phyloP scores from a whole-genome alignment of 75 land plant genomes.

The Larix kaempferi region DNA sequence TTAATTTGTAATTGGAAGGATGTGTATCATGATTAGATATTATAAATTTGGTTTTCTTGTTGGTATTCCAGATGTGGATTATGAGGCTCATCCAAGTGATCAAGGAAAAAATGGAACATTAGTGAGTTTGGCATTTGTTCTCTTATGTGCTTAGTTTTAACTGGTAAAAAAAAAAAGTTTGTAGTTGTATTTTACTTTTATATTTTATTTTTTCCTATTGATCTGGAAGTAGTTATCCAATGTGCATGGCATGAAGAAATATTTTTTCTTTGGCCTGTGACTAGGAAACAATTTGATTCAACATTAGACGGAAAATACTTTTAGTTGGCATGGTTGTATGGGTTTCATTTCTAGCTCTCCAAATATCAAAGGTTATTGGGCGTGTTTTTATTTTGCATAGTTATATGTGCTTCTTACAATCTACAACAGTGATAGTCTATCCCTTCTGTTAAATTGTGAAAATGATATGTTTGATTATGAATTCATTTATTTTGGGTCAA shows the following conservation, averaged over 20 bases:
- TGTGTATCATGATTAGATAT: not conserved
- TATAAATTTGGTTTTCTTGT: not conserved
- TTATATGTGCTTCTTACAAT: no score
- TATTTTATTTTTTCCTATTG: not conserved
- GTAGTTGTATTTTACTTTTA: not conserved
- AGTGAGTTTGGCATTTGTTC: constrained; percentile 22
- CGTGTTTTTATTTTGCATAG: no score
- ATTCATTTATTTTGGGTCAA: no score
- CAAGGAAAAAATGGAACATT: constrained; percentile 33
- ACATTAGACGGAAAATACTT: constrained; percentile 44
- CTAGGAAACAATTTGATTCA: constrained; percentile 48
- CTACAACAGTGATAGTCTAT: not conserved
- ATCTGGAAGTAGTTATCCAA: no score
- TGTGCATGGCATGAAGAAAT: not conserved
- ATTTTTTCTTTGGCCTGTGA: not conserved
- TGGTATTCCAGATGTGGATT: constrained; percentile 34
- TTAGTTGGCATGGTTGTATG: constrained; percentile 43
- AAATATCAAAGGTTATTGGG: constrained; percentile 46
- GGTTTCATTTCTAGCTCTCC: constrained; percentile 46
- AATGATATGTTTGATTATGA: no score
- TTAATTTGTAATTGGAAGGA: not conserved
- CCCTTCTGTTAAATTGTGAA: not conserved
- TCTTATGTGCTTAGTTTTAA: not conserved
- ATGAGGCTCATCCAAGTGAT: constrained; percentile 34
- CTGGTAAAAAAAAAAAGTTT: not conserved